Evolutionary conservation across 768 basidiomycete species (phyloP).

Genomic region (Coprinopsis cinerea): DNA sequence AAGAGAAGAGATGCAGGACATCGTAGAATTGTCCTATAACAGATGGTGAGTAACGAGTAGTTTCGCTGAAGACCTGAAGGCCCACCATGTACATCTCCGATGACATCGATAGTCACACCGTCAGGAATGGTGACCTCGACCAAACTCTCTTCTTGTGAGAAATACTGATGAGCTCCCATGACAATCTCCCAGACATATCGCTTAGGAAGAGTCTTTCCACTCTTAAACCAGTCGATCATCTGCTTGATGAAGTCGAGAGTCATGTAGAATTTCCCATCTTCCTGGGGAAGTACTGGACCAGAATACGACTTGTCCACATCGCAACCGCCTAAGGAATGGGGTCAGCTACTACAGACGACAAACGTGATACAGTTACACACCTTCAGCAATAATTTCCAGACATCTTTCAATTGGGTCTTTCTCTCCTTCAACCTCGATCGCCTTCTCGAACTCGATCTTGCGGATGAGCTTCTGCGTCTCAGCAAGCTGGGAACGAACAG

Average conservation of each 20-base stretch:
- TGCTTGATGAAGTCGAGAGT: constrained; percentile 71
- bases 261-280: constrained; percentile 67
- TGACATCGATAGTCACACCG: constrained; percentile 83
- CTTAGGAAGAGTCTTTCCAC: constrained; percentile 85
- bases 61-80: background rate
- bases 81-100: constrained; percentile 91
- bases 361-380: constrained; percentile 28
- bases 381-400: constrained; percentile 72
- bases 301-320: constrained; percentile 66
- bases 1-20: constrained; percentile 75
- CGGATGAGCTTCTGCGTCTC: constrained; percentile 89
- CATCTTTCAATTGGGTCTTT: constrained; percentile 73
- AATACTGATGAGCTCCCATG: constrained; percentile 72
- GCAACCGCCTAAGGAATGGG: constrained; percentile 54
- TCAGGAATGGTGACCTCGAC: constrained; percentile 71
- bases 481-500: constrained; percentile 72
- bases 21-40: constrained; percentile 89
- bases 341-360: background rate
- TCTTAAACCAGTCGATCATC: constrained; percentile 92
- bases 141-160: constrained; percentile 74
- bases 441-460: constrained; percentile 92
- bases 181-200: constrained; percentile 96
- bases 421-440: constrained; percentile 90
- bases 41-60: constrained; percentile 4
- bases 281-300: constrained; percentile 64